These are phyloP conservation scores for Gypsophila paniculata DNA, from an alignment of 179 eudicot genomes.

Conservation along the genomic window DNA sequence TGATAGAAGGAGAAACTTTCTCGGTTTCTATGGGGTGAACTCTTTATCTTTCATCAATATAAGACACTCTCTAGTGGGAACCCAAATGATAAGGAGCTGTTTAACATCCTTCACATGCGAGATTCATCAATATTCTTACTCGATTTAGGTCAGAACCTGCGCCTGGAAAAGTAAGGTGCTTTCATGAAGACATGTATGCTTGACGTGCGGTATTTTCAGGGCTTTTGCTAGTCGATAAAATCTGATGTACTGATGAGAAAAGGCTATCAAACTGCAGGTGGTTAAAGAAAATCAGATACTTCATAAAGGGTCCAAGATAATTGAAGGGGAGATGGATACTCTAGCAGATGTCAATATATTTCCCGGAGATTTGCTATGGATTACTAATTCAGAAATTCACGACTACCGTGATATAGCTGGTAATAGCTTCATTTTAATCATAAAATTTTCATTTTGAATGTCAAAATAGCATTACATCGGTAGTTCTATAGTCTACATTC, in stretches of 20 bases:
- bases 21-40: no score
- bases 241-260: slow-evolving; percentile 14
- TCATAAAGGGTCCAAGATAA: slow-evolving; percentile 70
- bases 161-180: no score
- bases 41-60: no score
- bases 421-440: slow-evolving; percentile 30
- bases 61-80: no score
- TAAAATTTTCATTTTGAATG: background rate
- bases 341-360: slow-evolving; percentile 81
- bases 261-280: slow-evolving; percentile 48
- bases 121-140: no score
- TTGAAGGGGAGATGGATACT: slow-evolving; percentile 73
- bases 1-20: no score
- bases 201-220: background rate
- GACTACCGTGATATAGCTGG: slow-evolving; percentile 98
- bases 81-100: no score
- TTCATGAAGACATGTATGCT: background rate
- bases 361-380: slow-evolving; percentile 91
- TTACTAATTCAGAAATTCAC: slow-evolving; percentile 84
- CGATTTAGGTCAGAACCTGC: no score
- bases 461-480: background rate
- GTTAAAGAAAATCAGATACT: slow-evolving; percentile 96
- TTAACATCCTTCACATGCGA: no score
- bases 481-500: background rate
- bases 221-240: slow-evolving; percentile 6